Conservation (phyloP, 176 grass and related monocot genomes). For the Cocos nucifera region DNA sequence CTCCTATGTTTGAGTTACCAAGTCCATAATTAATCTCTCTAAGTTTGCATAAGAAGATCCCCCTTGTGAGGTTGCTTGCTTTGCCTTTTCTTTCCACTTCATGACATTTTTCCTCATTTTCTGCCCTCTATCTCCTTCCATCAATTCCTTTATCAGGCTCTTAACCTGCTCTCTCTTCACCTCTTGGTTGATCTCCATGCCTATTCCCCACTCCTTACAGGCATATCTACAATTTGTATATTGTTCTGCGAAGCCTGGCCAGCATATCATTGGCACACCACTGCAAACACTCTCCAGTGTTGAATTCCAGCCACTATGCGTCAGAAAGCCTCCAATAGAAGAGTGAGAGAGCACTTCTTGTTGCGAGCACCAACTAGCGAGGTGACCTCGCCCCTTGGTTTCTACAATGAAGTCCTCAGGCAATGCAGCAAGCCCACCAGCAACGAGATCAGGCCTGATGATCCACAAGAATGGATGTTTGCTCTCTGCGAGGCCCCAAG, state of each 20-base stretch:
- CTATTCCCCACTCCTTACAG: not conserved
- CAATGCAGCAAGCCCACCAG: not conserved
- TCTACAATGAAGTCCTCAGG: conserved; percentile 1
- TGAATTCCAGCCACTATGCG: conserved; percentile 5
- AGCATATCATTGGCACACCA: conserved; percentile 1
- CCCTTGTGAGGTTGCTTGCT: not conserved
- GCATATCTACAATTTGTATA: conserved; percentile 2
- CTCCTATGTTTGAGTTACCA: too few relatives aligned
- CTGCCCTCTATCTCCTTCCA: conserved; percentile 5
- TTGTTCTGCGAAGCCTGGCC: conserved; percentile 3
- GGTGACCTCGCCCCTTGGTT: not conserved
- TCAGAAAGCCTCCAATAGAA: conserved; percentile 8
- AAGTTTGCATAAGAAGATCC: conserved; percentile 1
- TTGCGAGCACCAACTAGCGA: not conserved
- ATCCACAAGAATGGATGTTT: conserved; percentile 2
- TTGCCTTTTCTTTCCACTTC: conserved; percentile 4
- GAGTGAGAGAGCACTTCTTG: not conserved
- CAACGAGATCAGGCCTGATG: not conserved
- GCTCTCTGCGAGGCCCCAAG: conserved; percentile 5
- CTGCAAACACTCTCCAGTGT: not conserved
- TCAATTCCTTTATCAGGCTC: not conserved
- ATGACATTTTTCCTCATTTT: not conserved
- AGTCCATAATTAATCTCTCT: not conserved
- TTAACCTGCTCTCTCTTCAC: conserved; percentile 6
- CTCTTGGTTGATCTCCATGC: not conserved